Conservation (phyloP, 768 basidiomycete species). For the Cyathus striatus region DNA sequence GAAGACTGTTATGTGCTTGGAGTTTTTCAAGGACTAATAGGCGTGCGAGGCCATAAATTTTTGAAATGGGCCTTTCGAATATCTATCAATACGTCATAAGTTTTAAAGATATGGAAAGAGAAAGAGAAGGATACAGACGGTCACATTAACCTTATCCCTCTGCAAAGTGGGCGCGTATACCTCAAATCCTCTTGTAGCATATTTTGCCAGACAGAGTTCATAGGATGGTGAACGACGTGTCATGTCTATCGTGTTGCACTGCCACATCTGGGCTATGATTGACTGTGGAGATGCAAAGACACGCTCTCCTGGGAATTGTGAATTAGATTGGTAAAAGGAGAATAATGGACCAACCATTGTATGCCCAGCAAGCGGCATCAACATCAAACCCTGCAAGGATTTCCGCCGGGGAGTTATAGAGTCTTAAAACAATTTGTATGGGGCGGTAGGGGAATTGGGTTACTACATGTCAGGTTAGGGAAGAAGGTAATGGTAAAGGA, state of each 20-base stretch:
- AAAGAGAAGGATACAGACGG: constrained; percentile 55
- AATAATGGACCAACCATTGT: too few relatives aligned
- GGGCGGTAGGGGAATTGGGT: constrained; percentile 64
- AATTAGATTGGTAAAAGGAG: too few relatives aligned
- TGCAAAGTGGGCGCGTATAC: constrained; percentile 53
- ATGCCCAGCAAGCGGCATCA: constrained; percentile 58
- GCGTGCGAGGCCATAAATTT: constrained; percentile 55
- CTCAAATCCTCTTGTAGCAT: constrained; percentile 49
- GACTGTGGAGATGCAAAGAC: constrained; percentile 59
- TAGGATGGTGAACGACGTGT: constrained; percentile 62
- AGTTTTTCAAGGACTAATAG: constrained; percentile 60
- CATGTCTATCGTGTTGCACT: constrained; percentile 59
- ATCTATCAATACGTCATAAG: constrained; percentile 24
- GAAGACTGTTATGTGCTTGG: constrained; percentile 17
- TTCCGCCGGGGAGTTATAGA: constrained; percentile 61
- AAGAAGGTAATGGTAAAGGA: not conserved
- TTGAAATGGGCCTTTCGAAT: constrained; percentile 52
- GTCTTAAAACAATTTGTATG: constrained; percentile 64
- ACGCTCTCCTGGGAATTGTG: too few relatives aligned
- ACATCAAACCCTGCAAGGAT: constrained; percentile 66
- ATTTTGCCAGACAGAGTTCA: constrained; percentile 58
- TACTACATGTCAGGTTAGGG: too few relatives aligned
- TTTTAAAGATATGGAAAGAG: not conserved
- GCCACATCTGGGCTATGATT: constrained; percentile 60
- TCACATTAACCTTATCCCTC: constrained; percentile 40